Evolutionary conservation across 768 basidiomycete species (phyloP).

Genomic region (Mycena epipterygia): DNA sequence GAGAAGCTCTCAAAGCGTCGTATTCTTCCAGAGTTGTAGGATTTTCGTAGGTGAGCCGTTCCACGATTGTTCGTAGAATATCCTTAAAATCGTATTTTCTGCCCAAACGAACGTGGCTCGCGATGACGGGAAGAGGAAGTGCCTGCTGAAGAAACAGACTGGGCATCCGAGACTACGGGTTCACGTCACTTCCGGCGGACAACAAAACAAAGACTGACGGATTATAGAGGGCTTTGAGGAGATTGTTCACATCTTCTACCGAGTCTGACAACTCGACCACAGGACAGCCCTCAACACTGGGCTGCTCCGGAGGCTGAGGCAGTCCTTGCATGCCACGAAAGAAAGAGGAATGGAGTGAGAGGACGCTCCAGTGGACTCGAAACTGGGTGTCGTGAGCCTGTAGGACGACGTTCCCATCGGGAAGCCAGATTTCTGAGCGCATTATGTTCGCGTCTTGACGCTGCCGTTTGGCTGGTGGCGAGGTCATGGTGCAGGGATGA

Average conservation of each 20-base stretch:
- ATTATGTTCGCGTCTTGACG: not conserved
- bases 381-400: constrained; percentile 36
- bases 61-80: constrained; percentile 5
- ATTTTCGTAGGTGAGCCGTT: constrained; percentile 28
- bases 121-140: constrained; percentile 12
- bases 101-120: constrained; percentile 4
- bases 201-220: constrained; percentile 22
- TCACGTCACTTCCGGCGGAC: too few species aligned
- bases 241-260: constrained; percentile 25
- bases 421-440: constrained; percentile 36
- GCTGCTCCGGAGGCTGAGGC: constrained; percentile 27
- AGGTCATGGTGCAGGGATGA: constrained; percentile 3
- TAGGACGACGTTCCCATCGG: constrained; percentile 39
- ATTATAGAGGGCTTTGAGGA: constrained; percentile 34
- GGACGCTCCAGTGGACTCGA: constrained; percentile 39
- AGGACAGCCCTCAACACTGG: constrained; percentile 33
- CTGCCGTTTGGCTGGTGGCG: constrained; percentile 8
- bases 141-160: constrained; percentile 13
- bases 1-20: constrained; percentile 17
- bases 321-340: constrained; percentile 31
- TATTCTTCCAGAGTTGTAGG: constrained; percentile 23
- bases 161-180: too few species aligned
- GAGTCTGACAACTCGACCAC: constrained; percentile 32
- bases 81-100: constrained; percentile 27
- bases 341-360: constrained; percentile 35